phyloP scores from a whole-genome alignment of 164 flowering plant genomes.

The Liquidambar formosana region DNA sequence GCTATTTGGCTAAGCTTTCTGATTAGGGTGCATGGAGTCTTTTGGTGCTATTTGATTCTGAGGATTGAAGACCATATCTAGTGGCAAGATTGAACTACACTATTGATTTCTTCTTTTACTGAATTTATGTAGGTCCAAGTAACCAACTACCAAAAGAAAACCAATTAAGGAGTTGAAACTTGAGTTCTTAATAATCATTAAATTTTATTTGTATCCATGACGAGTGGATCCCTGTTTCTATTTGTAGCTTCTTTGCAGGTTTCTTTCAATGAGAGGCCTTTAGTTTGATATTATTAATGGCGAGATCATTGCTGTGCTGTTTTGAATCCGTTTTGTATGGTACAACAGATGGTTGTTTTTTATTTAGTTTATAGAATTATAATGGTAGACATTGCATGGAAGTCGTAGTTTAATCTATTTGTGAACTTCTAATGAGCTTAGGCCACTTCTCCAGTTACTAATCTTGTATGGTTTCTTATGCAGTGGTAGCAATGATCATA shows the following conservation, averaged over 20 bases:
- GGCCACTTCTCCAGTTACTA: background rate
- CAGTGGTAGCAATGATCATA: too few species aligned
- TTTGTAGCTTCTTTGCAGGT: too few species aligned
- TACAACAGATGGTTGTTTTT: too few species aligned
- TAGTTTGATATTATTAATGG: too few species aligned
- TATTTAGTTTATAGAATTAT: too few species aligned
- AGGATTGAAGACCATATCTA: background rate
- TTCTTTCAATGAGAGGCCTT: too few species aligned
- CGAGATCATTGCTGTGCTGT: too few species aligned
- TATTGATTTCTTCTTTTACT: background rate
- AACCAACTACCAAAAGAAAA: background rate
- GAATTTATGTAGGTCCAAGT: background rate
- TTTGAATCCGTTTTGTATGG: too few species aligned
- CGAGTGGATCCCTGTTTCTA: background rate
- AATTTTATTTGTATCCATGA: background rate
- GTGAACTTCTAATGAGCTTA: too few species aligned
- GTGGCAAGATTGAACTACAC: background rate
- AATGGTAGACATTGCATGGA: too few species aligned
- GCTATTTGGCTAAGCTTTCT: background rate
- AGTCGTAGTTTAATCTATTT: too few species aligned
- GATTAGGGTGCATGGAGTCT: background rate
- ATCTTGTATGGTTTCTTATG: constrained; percentile 25
- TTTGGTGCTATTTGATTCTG: too few species aligned
- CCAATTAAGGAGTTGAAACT: background rate
- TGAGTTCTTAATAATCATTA: background rate